Base-by-base conservation (phyloP, 1,284 basidiomycete species). In the Sporisorium graminicola region DNA sequence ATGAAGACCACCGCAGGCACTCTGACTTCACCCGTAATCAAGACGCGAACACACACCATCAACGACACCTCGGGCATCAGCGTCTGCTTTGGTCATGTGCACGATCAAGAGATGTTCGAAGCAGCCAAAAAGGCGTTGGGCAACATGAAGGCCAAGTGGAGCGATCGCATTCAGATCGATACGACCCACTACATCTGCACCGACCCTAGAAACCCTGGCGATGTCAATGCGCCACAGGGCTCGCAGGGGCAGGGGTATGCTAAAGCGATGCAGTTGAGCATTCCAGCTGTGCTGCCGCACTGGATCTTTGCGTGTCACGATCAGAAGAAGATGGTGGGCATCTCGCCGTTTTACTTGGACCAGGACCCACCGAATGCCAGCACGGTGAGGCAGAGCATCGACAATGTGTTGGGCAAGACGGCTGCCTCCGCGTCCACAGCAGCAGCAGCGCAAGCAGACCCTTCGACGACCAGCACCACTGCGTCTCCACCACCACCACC, bases 91-190 rank as follows among this genome's bases (percentile, higher is more conserved):
- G 84, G 82, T 44, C 64, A 73, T 35, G 71, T 85, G 8, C 58
- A 63, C 26, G 78, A 80, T 16, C 26, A 58, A 10, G 59, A 61
- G 27, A 67, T 76, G 51, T 71, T 78, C 12, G 68, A 81, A 40
- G 78, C 72, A 10, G 73, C 80, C 33, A 77, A 79, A 47, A 51
- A 68, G 22, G 74, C 78, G 6, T 56, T 85, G 27, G 47, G 52
- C 35, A 56, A 63, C 27, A 75, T 85, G 74, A 75, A 78, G 35
- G 83, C 79, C 3, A 73, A 74, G 27, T 94, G 92, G 91, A 93
- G 91, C 77, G 92, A 95, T 75, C 92, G 91, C 78, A 95, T 99
- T 27, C 93, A 95, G 87, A 95, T 98, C 47, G 84, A 85, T 26
- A 85, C 84, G 1, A 85, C 84, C 13, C 84, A 85, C 55, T 78